A percentile compares a stretch with the other conserved stretches of the same genome.
Conservation (phyloP, 768 basidiomycete genomes). For the Naematelia encephala region DNA sequence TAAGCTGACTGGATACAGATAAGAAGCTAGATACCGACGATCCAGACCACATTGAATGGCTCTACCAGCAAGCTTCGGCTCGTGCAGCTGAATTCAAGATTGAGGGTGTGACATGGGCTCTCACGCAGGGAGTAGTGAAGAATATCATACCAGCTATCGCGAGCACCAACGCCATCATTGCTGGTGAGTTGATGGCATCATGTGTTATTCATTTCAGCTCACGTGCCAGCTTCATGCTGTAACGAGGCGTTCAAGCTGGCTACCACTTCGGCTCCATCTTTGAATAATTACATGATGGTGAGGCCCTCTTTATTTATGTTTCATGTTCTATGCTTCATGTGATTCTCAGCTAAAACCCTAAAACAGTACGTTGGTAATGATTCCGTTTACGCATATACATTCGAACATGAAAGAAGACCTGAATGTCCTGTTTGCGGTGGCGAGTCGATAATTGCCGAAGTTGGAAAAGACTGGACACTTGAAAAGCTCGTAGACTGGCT, state of each 20-base stretch:
- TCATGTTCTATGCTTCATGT: not conserved
- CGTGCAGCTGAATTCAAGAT: conserved; percentile 94
- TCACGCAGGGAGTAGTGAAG: conserved; percentile 98
- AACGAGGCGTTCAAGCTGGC: conserved; percentile 99
- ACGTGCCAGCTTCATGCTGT: conserved; percentile 79
- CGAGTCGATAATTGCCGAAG: conserved; percentile 69
- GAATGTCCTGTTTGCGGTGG: conserved; percentile 98
- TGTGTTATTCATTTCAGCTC: conserved; percentile 1
- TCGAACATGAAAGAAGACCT: conserved; percentile 84
- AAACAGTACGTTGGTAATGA: conserved; percentile 92
- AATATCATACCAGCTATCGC: conserved; percentile 99
- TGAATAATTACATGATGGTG: conserved; percentile 85
- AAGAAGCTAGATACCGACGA: conserved; percentile 97
- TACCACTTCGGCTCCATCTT: conserved; percentile 85
- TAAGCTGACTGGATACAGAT: conserved; percentile 55
- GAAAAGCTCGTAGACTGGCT: conserved; percentile 85
- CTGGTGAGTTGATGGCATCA: conserved; percentile 59
- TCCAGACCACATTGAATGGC: conserved; percentile 92
- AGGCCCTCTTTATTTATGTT: conserved; percentile 5
- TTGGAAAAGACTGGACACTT: conserved; percentile 71
- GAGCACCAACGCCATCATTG: conserved; percentile 96
- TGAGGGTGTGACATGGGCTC: conserved; percentile 94
- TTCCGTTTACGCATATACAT: conserved; percentile 93
- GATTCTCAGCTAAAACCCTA: too few species aligned
- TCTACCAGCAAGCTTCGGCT: conserved; percentile 72